Evolutionary conservation across 768 basidiomycete species (phyloP).

Genomic region (Pholiota molesta): DNA sequence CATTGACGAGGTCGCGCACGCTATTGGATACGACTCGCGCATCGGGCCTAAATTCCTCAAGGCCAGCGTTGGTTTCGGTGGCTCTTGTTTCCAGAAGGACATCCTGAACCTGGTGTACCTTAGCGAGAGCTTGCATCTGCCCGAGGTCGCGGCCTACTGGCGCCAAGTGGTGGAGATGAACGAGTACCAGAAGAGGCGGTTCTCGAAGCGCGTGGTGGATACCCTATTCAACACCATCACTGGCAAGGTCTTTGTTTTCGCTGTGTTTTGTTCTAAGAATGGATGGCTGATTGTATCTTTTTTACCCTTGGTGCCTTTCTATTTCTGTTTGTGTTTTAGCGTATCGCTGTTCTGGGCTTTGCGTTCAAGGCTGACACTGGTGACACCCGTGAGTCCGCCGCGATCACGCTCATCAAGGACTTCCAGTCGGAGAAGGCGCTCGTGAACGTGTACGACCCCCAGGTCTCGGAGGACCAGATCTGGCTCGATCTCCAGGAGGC

Average conservation of each 20-base stretch:
- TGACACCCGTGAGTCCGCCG: conserved; percentile 96
- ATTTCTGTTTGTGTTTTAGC: conserved; percentile 38
- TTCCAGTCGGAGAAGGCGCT: conserved; percentile 89
- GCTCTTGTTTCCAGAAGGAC: conserved; percentile 99
- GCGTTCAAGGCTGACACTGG: conserved; percentile 99
- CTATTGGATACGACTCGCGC: conserved; percentile 91
- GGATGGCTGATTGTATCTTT: conserved; percentile 7
- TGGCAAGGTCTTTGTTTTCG: conserved; percentile 70
- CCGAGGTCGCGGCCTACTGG: conserved; percentile 98
- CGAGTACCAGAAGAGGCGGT: conserved; percentile 96
- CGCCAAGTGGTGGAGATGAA: conserved; percentile 97
- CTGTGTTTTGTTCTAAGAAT: background rate
- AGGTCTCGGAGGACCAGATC: conserved; percentile 85
- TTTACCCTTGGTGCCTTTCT: background rate
- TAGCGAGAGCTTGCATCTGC: conserved; percentile 90
- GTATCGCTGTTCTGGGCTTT: conserved; percentile 95
- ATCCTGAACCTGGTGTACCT: conserved; percentile 99
- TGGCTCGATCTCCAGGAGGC: conserved; percentile 80
- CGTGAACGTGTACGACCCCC: conserved; percentile 90
- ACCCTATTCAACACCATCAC: conserved; percentile 99
- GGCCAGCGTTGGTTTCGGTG: conserved; percentile 95
- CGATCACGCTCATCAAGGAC: conserved; percentile 92
- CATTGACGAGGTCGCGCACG: conserved; percentile 95
- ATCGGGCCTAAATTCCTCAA: conserved; percentile 96
- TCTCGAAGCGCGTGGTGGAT: conserved; percentile 95